A percentile compares a stretch with the other conserved stretches of the same genome.
Conservation (phyloP, 345 rosid species). For the Camelina neglecta region DNA sequence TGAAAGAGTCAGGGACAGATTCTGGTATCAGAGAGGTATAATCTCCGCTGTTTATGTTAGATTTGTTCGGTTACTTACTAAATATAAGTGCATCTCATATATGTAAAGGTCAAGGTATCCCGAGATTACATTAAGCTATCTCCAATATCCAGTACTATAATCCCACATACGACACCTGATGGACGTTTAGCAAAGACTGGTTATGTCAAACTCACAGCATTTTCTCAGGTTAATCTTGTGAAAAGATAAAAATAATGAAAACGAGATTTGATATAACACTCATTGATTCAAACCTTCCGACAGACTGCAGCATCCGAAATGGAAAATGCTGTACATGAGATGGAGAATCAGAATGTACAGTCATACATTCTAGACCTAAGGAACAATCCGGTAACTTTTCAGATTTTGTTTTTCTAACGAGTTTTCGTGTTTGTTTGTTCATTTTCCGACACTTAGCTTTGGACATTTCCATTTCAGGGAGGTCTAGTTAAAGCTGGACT, state of each 20-base stretch:
- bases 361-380: slow-evolving; percentile 87
- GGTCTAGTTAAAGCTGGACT: slow-evolving; percentile 92
- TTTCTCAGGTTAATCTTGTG: slow-evolving; percentile 70
- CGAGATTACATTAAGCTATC: slow-evolving; percentile 83
- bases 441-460: slow-evolving; percentile 4
- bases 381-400: slow-evolving; percentile 69
- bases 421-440: background rate
- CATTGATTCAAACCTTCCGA: slow-evolving; percentile 27
- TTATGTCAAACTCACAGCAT: slow-evolving; percentile 71
- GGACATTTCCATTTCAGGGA: slow-evolving; percentile 53
- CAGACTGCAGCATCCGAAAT: slow-evolving; percentile 88
- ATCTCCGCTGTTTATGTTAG: background rate
- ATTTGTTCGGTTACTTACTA: background rate
- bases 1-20: slow-evolving; percentile 43
- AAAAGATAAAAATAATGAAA: background rate
- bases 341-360: slow-evolving; percentile 78
- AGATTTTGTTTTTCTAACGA: background rate
- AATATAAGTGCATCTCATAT: slow-evolving; percentile 23
- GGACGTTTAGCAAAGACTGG: slow-evolving; percentile 76
- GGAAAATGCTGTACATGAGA: slow-evolving; percentile 64
- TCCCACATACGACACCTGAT: slow-evolving; percentile 72
- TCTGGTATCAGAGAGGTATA: slow-evolving; percentile 67
- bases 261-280: background rate
- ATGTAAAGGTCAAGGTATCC: slow-evolving; percentile 66
- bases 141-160: slow-evolving; percentile 78